Percentiles rank a stretch among this genome's conserved stretches.
Conservation (phyloP, 352 stramenopile genomes). For the Phytophthora sp. region DNA sequence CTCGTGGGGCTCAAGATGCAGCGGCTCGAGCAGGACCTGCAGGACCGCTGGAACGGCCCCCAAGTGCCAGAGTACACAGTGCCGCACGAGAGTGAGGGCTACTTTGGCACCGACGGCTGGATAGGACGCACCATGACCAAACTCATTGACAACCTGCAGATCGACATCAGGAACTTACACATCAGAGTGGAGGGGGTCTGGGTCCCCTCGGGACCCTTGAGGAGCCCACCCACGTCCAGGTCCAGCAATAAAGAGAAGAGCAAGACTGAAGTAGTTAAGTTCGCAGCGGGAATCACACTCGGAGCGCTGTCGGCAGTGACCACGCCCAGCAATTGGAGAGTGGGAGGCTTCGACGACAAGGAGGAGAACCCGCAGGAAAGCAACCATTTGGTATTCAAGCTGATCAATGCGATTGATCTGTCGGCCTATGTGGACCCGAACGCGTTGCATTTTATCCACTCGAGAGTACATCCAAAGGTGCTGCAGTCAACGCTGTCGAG, state of each 20-base stretch:
- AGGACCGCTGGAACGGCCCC: conserved; percentile 80
- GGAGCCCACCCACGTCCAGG: conserved; percentile 25
- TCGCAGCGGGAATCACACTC: conserved; percentile 78
- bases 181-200: conserved; percentile 85
- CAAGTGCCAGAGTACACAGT: conserved; percentile 69
- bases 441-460: conserved; percentile 89
- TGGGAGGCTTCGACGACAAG: conserved; percentile 70
- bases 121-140: conserved; percentile 90
- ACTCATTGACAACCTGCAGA: conserved; percentile 91
- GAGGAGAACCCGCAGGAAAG: conserved; percentile 27
- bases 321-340: conserved; percentile 84
- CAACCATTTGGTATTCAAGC: conserved; percentile 83
- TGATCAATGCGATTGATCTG: conserved; percentile 87
- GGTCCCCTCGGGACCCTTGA: conserved; percentile 44
- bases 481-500: conserved; percentile 75
- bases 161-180: conserved; percentile 88
- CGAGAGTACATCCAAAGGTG: conserved; percentile 75
- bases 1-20: conserved; percentile 76
- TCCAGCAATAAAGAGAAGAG: conserved; percentile 17
- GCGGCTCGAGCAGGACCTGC: conserved; percentile 74
- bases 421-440: conserved; percentile 89
- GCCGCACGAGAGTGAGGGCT: conserved; percentile 80
- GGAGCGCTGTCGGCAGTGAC: conserved; percentile 86
- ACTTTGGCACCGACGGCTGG: conserved; percentile 90
- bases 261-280: conserved; percentile 53